Evolutionary conservation across 768 basidiomycete species (phyloP).

Genomic region (Amanita phalloides): DNA sequence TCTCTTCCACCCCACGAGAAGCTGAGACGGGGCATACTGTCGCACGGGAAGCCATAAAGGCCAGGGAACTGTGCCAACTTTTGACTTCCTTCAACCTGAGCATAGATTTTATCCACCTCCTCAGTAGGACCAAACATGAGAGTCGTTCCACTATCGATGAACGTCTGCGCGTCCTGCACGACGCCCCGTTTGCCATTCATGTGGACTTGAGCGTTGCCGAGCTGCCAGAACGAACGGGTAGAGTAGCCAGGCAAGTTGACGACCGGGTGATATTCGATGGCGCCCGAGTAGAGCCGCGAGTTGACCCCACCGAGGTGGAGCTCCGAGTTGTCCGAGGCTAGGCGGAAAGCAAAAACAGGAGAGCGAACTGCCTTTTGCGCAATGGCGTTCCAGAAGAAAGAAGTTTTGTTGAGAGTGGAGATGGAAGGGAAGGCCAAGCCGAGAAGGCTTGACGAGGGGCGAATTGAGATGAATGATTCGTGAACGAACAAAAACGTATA

Average conservation of each 20-base stretch:
- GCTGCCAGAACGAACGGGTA: neutral
- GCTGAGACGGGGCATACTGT: neutral
- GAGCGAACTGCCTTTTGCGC: neutral
- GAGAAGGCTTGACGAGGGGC: neutral
- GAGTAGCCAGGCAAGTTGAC: neutral
- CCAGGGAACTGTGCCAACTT: conserved; percentile 15
- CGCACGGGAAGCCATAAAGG: neutral
- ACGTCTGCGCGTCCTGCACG: conserved; percentile 11
- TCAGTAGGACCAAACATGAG: conserved; percentile 23
- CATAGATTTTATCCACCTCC: conserved; percentile 18
- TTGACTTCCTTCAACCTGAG: conserved; percentile 19
- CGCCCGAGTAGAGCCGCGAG: conserved; percentile 24
- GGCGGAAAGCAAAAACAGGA: conserved; percentile 21
- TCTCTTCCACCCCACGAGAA: neutral
- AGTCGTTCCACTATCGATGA: conserved; percentile 34
- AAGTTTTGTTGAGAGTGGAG: neutral
- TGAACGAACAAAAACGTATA: neutral
- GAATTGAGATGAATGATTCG: neutral
- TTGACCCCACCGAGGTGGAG: conserved; percentile 35
- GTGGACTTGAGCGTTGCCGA: neutral
- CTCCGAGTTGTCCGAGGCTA: conserved; percentile 26
- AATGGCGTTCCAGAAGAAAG: neutral
- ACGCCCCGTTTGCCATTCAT: conserved; percentile 3
- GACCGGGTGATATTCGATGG: conserved; percentile 20
- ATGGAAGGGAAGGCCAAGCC: neutral